A percentile compares a stretch with the other conserved stretches of the same genome.
Conservation (phyloP, 139 green algal genomes). For the Astrephomene gubernaculifera region DNA sequence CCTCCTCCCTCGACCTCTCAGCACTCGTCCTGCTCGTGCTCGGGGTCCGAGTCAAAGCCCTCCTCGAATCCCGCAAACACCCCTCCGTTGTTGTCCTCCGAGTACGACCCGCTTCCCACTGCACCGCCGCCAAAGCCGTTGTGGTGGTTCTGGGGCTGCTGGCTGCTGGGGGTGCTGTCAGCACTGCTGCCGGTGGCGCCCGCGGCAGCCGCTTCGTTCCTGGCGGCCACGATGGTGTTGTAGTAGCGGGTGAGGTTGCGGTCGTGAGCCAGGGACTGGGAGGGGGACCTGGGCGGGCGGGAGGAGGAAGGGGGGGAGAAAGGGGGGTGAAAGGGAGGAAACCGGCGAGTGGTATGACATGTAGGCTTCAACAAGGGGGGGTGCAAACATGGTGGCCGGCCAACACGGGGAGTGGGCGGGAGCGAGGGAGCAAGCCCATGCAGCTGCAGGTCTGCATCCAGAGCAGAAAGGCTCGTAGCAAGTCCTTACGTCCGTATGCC, state of each 20-base stretch:
- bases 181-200: not conserved
- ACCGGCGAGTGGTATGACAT: too few species aligned
- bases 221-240: not conserved
- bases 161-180: not conserved
- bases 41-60: constrained; percentile 1
- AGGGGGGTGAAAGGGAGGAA: not conserved
- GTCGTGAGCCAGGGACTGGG: constrained; percentile 84
- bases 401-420: too few species aligned
- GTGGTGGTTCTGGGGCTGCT: too few species aligned
- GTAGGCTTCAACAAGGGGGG: too few species aligned
- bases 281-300: constrained; percentile 59
- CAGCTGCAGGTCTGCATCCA: too few species aligned
- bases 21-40: constrained; percentile 32
- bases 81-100: not conserved
- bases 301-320: not conserved
- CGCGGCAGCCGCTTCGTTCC: not conserved
- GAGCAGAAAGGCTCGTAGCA: too few species aligned
- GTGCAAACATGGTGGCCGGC: too few species aligned
- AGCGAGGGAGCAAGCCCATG: too few species aligned
- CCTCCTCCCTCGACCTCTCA: too few species aligned
- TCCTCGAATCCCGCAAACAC: not conserved
- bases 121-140: too few species aligned
- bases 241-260: constrained; percentile 67
- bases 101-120: not conserved
- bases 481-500: too few species aligned